Percentiles rank a stretch among this genome's conserved stretches.
Conservation (phyloP, 1,284 basidiomycete species). For the Agroathelia rolfsii region DNA sequence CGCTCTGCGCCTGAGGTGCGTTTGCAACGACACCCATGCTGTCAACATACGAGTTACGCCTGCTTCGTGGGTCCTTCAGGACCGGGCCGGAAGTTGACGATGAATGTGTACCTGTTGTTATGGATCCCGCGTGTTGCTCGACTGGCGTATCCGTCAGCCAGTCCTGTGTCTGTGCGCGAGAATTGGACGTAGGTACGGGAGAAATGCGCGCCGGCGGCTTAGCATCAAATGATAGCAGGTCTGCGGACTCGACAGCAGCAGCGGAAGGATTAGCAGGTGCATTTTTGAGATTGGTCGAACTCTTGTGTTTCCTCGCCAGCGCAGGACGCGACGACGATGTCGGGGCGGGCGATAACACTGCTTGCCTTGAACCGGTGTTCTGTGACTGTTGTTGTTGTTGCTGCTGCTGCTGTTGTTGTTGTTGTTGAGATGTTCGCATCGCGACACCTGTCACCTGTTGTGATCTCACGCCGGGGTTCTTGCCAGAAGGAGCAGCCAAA, state of each 20-base stretch:
- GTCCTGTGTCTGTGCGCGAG: slow-evolving; percentile 1
- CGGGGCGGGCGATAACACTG: slow-evolving; percentile 6
- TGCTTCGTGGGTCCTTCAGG: slow-evolving; percentile 57
- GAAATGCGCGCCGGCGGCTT: slow-evolving; percentile 6
- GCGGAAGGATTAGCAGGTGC: slow-evolving; percentile 2
- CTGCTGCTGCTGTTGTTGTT: slow-evolving; percentile 13
- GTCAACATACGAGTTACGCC: slow-evolving; percentile 57
- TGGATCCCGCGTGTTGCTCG: too few species aligned
- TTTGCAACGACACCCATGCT: slow-evolving; percentile 34
- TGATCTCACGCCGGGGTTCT: slow-evolving; percentile 23
- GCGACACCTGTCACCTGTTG: slow-evolving; percentile 47
- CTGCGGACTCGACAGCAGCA: slow-evolving; percentile 2
- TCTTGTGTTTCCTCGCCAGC: slow-evolving; percentile 32
- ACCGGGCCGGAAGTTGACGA: too few species aligned
- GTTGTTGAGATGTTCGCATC: slow-evolving; percentile 34
- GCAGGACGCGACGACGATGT: slow-evolving; percentile 22
- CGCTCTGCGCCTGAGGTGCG: slow-evolving; percentile 36
- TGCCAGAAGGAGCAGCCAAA: slow-evolving; percentile 12
- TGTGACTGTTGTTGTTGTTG: slow-evolving; percentile 2
- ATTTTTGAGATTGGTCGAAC: slow-evolving; percentile 27
- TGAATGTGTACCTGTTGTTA: too few species aligned
- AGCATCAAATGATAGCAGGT: slow-evolving; percentile 7
- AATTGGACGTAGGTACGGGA: background rate
- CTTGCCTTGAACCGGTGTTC: slow-evolving; percentile 6
- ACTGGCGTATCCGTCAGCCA: too few species aligned